phyloP scores from a whole-genome alignment of 371 early-diverging fungal genomes.

The Mucor plumbeus region DNA sequence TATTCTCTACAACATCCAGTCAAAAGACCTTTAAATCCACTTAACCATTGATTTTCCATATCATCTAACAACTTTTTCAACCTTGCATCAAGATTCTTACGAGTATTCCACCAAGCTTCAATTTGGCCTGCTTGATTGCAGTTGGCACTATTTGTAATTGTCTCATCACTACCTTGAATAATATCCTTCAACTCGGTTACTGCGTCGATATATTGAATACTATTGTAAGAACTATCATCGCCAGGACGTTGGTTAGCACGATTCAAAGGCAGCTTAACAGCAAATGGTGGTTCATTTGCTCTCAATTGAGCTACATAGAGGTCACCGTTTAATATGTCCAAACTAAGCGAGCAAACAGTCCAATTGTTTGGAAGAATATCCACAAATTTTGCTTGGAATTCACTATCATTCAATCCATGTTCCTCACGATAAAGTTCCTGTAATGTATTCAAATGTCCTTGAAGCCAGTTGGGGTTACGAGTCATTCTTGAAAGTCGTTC shows the following conservation, averaged over 20 bases:
- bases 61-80: slow-evolving; percentile 60
- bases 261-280: slow-evolving; percentile 75
- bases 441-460: slow-evolving; percentile 38
- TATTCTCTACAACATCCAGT: slow-evolving; percentile 29
- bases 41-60: slow-evolving; percentile 83
- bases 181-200: slow-evolving; percentile 58
- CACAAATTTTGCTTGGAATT: slow-evolving; percentile 56
- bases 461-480: slow-evolving; percentile 26
- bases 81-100: slow-evolving; percentile 70
- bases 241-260: slow-evolving; percentile 54
- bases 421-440: slow-evolving; percentile 46
- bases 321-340: slow-evolving; percentile 67
- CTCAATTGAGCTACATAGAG: slow-evolving; percentile 71
- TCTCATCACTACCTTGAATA: slow-evolving; percentile 62
- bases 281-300: slow-evolving; percentile 54
- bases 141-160: slow-evolving; percentile 41
- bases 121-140: slow-evolving; percentile 62
- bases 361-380: slow-evolving; percentile 66
- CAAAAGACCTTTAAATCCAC: slow-evolving; percentile 69
- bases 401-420: slow-evolving; percentile 30
- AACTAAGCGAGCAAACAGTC: slow-evolving; percentile 76
- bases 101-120: slow-evolving; percentile 78
- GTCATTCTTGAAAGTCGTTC: background rate
- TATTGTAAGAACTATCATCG: background rate
- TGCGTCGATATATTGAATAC: slow-evolving; percentile 37